Evolutionary conservation across 2,329 filamentous ascomycete species (phyloP), one percentile per base, ranked within the genome.

Genomic region (Fusarium liriodendri): DNA sequence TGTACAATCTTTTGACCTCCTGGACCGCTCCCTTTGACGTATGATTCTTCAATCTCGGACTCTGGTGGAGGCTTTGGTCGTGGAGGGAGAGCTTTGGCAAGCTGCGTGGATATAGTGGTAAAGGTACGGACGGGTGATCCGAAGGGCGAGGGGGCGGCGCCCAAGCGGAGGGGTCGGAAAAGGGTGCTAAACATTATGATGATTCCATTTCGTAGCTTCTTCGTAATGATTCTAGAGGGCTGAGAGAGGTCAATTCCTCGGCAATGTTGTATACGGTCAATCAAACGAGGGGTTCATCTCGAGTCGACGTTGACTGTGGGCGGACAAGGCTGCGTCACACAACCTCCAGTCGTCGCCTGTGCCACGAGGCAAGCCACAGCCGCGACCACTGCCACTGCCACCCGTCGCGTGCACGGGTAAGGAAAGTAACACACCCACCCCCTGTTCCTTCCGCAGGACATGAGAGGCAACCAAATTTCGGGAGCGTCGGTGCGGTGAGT

Each of bases 1-100:
- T 9, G 29, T 83, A 95, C 93, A 85, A 98, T 98, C 82, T 98
- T 98, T 81, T 99, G 97, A 0, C 97, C 97, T 27, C 97, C 97
- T 0, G 97, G 96, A 2, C 97, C 97, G 76, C 91, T 94, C 77
- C 97, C 97, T 81, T 97, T 97, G 70, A 99, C 88, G 84, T 97
- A 98, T 47, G 88, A 89, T 79, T 98, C 94, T 66, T 92, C 91
- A 75, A 98, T 91, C 62, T 98, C 95, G 20, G 88, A 85, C 75
- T 98, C 95, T 14, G 91, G 88, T 22, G 97, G 90, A 14, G 91
- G 88, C 70, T 87, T 89, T 16, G 93, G 92, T 5, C 95, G 91
- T 7, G 95, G 92, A 1, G 96, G 95, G 79, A 97, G 81, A 67
- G 73, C 89, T 80, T 93, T 93, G 59, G 78, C 76, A 59, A 78